These are phyloP conservation scores for Russula sp. DNA, from an alignment of 768 basidiomycete genomes.

Conservation along the genomic window DNA sequence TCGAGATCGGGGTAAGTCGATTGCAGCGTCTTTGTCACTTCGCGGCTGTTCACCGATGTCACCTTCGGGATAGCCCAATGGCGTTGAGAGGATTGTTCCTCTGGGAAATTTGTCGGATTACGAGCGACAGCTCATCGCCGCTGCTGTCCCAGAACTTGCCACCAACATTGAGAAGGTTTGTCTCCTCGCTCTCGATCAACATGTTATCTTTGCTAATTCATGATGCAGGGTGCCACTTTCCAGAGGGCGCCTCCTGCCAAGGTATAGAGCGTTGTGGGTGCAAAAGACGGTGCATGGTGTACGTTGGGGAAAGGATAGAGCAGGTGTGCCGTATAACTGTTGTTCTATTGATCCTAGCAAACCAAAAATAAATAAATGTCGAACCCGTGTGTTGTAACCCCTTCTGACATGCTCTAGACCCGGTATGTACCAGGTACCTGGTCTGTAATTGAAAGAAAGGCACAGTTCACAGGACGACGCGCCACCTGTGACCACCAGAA, in stretches of 20 bases:
- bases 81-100: constrained; percentile 76
- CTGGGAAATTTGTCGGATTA: constrained; percentile 67
- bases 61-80: constrained; percentile 50
- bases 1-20: constrained; percentile 74
- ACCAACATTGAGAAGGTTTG: constrained; percentile 66
- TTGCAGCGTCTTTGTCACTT: not conserved
- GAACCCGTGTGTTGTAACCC: not conserved
- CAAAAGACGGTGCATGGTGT: not conserved
- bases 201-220: not conserved
- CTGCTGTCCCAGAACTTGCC: constrained; percentile 73
- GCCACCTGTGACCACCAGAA: too few relatives aligned
- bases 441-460: too few relatives aligned
- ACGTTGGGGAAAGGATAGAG: not conserved
- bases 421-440: not conserved
- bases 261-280: not conserved
- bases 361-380: not conserved
- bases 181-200: constrained; percentile 9
- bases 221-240: constrained; percentile 16
- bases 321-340: not conserved
- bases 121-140: constrained; percentile 72
- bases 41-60: not conserved
- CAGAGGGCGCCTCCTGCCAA: constrained; percentile 17
- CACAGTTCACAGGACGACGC: too few relatives aligned
- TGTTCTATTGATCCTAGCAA: not conserved
- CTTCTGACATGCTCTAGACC: not conserved